Percentiles rank a stretch among this genome's conserved stretches.
Conservation (phyloP, 805 yeast genomes). For the Wickerhamomyces bovis region DNA sequence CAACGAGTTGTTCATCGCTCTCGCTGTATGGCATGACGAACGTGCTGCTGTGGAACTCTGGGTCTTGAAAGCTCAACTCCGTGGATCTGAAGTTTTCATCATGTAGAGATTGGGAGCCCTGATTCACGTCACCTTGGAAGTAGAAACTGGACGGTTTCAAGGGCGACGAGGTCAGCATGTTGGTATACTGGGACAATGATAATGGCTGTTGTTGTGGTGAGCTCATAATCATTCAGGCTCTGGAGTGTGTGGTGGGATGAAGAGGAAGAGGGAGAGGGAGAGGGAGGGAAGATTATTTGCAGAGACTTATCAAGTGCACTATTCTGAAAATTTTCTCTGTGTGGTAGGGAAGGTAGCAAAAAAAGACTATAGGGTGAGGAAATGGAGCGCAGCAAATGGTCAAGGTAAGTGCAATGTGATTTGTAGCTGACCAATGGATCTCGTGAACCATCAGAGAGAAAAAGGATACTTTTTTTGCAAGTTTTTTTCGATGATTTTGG, state of each 20-base stretch:
- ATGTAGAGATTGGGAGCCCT: neutral
- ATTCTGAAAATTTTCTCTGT: neutral
- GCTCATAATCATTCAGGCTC: slow-evolving; percentile 7
- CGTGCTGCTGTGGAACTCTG: neutral
- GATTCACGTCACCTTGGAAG: slow-evolving; percentile 7
- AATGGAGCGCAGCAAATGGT: neutral
- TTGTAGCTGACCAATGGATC: neutral
- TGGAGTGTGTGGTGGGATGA: neutral
- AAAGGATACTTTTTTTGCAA: neutral
- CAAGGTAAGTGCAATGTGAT: neutral
- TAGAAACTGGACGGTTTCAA: slow-evolving; percentile 14
- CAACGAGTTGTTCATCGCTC: slow-evolving; percentile 1
- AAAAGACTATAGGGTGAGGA: neutral
- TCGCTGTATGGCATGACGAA: neutral
- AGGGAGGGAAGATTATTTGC: no score
- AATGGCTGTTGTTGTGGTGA: slow-evolving; percentile 13
- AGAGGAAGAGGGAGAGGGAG: neutral
- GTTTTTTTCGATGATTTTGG: neutral
- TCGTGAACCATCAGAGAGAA: neutral
- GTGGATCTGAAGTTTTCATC: slow-evolving; percentile 10
- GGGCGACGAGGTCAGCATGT: slow-evolving; percentile 15
- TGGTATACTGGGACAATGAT: slow-evolving; percentile 14
- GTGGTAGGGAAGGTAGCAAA: neutral
- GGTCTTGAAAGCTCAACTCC: neutral
- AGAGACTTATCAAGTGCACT: neutral